Conservation (phyloP, 2,329 filamentous ascomycete genomes). For the Arthrinium puccinioides region DNA sequence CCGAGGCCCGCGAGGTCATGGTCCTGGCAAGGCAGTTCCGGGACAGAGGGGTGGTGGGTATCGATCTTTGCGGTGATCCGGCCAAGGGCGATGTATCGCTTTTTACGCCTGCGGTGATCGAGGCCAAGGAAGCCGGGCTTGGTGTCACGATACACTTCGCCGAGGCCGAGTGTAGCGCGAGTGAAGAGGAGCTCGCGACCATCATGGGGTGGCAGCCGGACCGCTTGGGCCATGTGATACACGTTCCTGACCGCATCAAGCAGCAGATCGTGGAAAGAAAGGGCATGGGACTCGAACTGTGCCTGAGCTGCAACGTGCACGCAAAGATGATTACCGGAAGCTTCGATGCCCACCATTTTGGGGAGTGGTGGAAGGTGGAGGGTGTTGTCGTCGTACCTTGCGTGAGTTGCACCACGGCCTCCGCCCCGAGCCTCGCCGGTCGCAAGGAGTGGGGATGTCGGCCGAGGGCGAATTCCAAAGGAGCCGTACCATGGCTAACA, state of each 20-base stretch:
- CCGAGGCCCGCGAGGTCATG: constrained; percentile 57
- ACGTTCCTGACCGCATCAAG: constrained; percentile 57
- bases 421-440: not conserved
- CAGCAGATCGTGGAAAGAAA: constrained; percentile 35
- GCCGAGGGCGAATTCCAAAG: too few species aligned
- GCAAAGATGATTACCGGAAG: constrained; percentile 64
- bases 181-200: constrained; percentile 51
- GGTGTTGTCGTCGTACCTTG: constrained; percentile 58
- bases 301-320: constrained; percentile 74
- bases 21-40: constrained; percentile 52
- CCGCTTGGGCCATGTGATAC: constrained; percentile 72
- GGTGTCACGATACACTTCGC: constrained; percentile 72
- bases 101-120: constrained; percentile 51
- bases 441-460: too few species aligned
- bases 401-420: constrained; percentile 41
- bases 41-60: constrained; percentile 54
- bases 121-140: constrained; percentile 48
- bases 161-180: constrained; percentile 53
- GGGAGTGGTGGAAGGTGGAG: constrained; percentile 56
- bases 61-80: constrained; percentile 77
- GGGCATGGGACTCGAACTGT: constrained; percentile 54
- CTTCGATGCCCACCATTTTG: constrained; percentile 68
- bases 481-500: not conserved
- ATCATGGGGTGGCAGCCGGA: constrained; percentile 61
- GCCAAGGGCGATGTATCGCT: constrained; percentile 50